Evolutionary conservation across 805 yeast species (phyloP), one percentile per base, ranked within the genome.

Genomic region (Candida anglica): DNA sequence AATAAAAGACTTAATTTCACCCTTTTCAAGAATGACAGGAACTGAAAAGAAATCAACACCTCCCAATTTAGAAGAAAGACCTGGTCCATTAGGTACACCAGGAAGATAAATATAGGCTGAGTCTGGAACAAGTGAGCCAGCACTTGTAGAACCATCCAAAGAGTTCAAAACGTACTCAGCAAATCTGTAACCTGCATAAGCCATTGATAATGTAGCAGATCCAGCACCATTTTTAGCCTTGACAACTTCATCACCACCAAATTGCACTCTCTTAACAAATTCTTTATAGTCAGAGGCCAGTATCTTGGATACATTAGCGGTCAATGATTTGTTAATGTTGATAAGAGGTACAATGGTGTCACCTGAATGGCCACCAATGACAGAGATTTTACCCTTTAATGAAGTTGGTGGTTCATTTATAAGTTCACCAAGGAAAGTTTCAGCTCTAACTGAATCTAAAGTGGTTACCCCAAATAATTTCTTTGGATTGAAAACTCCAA

Each of bases 161-260:
- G 71, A 66, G 42, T 52, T 52, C 47, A 66, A 53, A 38, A 66
- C 60, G 47, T 69, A 54, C 43, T 76, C 80, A 19, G 88, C 84
- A 57, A 87, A 83, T 47, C 81, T 74, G 69, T 75, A 86, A 22
- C 95, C 96, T 22, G 96, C 96, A 50, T 80, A 83, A 7, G 97
- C 97, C 97, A 89, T 91, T 19, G 95, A 85, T 46, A 89, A 72
- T 23, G 98, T 89, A 37, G 97, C 97, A 31, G 96, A 86, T 26
- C 97, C 97, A 33, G 81, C 81, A 44, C 97, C 97, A 50, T 86
- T 82, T 70, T 89, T 89, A 37, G 97, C 97, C 67, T 84, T 72
- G 44, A 89, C 98, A 30, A 89, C 95, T 64, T 91, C 97, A 58
- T 89, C 98, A 56, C 98, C 98, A 42, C 95, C 95, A 41, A 59